These are phyloP conservation scores for Stentor roeselii DNA, from an alignment of 73 alveolate genomes.

Conservation along the genomic window DNA sequence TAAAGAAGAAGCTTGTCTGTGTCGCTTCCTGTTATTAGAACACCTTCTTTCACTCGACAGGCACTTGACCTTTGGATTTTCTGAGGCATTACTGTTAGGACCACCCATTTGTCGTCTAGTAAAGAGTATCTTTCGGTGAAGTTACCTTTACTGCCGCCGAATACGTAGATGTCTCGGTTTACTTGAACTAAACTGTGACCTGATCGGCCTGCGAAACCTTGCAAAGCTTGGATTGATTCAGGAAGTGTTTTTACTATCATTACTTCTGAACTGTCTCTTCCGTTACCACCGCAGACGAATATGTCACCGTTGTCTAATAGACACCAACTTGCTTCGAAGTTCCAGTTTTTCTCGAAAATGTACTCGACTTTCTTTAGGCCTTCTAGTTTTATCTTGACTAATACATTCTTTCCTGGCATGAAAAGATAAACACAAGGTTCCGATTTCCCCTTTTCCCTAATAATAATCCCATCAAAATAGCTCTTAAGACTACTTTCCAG, in stretches of 20 bases:
- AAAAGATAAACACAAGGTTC: neutral
- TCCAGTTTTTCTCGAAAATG: neutral
- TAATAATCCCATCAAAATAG: neutral
- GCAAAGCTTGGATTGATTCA: neutral
- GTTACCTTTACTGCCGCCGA: neutral
- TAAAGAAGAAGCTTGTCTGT: too few relatives aligned
- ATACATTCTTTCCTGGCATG: neutral
- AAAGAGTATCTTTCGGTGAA: neutral
- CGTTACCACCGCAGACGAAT: neutral
- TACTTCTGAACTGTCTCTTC: neutral
- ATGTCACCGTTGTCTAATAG: neutral
- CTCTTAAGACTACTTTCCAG: neutral
- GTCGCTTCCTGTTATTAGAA: neutral
- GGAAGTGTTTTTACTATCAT: neutral
- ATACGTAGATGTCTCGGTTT: neutral
- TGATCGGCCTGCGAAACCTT: neutral
- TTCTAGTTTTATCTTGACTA: neutral
- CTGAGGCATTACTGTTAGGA: neutral
- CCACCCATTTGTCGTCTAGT: neutral
- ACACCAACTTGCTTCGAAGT: neutral
- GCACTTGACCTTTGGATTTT: neutral
- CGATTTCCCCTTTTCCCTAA: neutral
- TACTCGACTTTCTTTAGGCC: neutral
- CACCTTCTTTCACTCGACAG: neutral
- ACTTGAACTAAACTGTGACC: neutral